Evolutionary conservation across 202 grass and related monocot species (phyloP), one percentile per base, ranked within the genome.

Genomic region (Setaria viridis): DNA sequence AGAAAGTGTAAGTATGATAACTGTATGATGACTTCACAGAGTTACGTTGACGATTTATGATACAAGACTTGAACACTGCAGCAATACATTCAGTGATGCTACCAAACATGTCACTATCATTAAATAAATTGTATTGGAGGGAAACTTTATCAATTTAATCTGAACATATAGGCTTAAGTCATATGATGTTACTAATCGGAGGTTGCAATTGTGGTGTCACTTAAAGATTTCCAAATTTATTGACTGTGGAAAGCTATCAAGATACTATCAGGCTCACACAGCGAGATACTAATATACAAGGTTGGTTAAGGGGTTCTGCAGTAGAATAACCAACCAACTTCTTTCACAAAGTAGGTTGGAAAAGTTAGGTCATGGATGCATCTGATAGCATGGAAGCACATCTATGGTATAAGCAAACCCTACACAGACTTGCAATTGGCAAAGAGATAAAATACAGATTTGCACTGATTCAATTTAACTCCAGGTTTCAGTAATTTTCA

Each of bases 61-160:
- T 46, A 39, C 9, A 60, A 17, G 11, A 32, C 13, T 76, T 19
- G 12, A 47, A 60, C 14, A 51, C 50, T 7, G 32, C 6, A 85
- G 54, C 85, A 77, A 77, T 32, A 82, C n/a, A 85, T 62, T 51
- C 33, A 80, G 33, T 32, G 37, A 74, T 47, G 11, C 20, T 71
- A 71, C 65, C 37, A 84, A 80, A 50, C 55, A 59, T 77, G 7
- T 21, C n/a, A 53, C 15, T 76, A 78, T 29, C 45, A 70, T 43
- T 73, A 84, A 60, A 51, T 60, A 76, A 49, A 60, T 56, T 19
- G 12, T 68, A 64, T 54, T 86, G 29, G 9, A 60, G 13, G 33
- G 54, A 13, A 72, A 51, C 66, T 55, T 20, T 87, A 32, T 32
- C 49, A 54, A 55, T 87, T 81, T 12, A 4, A 69, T 53, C 42